Evolutionary conservation across 2,329 filamentous ascomycete genomes (phyloP), one percentile per base, ranked within the genome.

Genomic region (Ophiosphaerella narmari): DNA sequence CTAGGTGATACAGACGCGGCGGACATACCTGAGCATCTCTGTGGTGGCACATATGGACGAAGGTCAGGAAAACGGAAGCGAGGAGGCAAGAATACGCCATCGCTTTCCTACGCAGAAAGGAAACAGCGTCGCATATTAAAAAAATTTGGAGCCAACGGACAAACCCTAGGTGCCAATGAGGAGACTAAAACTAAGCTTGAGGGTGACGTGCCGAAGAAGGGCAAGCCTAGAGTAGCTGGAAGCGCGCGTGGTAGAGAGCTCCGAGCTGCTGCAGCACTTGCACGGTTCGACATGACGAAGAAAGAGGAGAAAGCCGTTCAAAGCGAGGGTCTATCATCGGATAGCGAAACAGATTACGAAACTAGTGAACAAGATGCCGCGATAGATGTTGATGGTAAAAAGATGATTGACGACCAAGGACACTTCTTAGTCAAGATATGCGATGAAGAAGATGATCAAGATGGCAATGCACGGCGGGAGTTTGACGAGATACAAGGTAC

Each of bases 231-330:
- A 39, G 88, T 93, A 9, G 90, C 90, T 3, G 82, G 82, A 8
- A 92, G 89, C 66, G 86, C 85, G 40, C 77, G 90, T 50, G 90
- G 90, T 0, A 79, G 90, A 52, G 90, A 93, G 43, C 75, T 94
- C 9, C 78, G 90, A 48, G 90, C 89, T 2, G 88, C 88, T 5
- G 90, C 90, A 2, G 90, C 90, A 1, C 70, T 93, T 59, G 88
- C 88, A 12, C 79, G 90, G 11, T 90, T 93, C 50, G 87, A 84
- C 11, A 72, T 71, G 3, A 64, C 66, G 7, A 77, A 77, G 72
- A 72, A 75, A 48, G 74, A 81, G 39, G 81, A 76, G 9, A 58
- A 50, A 2, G 35, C 33, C 0, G 52, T 74, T 14, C 72, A 75
- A 34, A 71, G 76, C 14, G 74, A 76, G 29, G 59, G 65, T 11